A percentile compares a stretch with the other conserved stretches of the same genome.
Conservation (phyloP, 345 rosid genomes). For the Melaleuca alternifolia region DNA sequence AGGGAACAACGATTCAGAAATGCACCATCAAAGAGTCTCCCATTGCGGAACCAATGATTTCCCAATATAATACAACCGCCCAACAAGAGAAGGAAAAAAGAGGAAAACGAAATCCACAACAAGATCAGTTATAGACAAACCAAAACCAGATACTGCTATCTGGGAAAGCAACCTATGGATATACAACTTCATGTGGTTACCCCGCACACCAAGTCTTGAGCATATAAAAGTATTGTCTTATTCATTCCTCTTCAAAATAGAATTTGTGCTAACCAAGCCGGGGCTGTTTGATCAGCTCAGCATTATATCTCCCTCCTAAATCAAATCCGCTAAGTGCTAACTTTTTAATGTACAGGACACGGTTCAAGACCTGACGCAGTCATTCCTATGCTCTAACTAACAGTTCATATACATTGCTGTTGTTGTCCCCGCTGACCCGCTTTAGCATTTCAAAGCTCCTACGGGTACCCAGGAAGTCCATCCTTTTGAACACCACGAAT, state of each 20-base stretch:
- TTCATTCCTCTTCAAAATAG: background rate
- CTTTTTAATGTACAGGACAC: background rate
- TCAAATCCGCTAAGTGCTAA: background rate
- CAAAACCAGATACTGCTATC: background rate
- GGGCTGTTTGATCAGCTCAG: background rate
- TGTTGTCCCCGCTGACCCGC: slow-evolving; percentile 71
- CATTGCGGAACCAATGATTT: background rate
- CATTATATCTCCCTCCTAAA: background rate
- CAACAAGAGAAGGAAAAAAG: background rate
- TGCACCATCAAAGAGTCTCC: background rate
- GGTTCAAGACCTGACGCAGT: background rate
- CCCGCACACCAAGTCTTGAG: background rate
- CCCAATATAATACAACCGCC: background rate
- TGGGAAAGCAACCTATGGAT: background rate
- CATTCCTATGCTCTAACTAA: slow-evolving; percentile 48
- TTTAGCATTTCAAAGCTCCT: slow-evolving; percentile 73
- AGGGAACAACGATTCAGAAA: background rate
- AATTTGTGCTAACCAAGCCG: background rate
- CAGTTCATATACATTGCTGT: slow-evolving; percentile 72
- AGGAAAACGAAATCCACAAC: background rate
- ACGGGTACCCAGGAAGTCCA: slow-evolving; percentile 72
- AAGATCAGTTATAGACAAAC: background rate
- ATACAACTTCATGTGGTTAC: background rate
- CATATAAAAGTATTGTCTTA: background rate
- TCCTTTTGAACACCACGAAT: slow-evolving; percentile 39